phyloP scores from a whole-genome alignment of 805 yeast genomes.

The Candida khao-thaluensis region DNA sequence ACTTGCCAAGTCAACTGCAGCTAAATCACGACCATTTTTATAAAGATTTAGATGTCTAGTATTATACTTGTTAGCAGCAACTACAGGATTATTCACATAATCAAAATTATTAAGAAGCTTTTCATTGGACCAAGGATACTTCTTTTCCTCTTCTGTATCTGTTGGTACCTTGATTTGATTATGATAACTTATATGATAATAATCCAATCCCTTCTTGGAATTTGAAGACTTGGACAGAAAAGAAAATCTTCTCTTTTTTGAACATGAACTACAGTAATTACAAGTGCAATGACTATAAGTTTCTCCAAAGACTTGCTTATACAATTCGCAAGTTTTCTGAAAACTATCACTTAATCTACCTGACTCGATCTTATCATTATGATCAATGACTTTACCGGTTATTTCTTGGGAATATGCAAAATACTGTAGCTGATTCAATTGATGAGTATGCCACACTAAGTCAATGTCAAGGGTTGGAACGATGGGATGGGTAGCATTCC shows the following conservation, averaged over 20 bases:
- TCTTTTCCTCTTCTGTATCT: background rate
- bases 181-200: conserved; percentile 4
- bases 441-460: conserved; percentile 12
- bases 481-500: conserved; percentile 4
- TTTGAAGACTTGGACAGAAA: background rate
- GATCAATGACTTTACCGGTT: conserved; percentile 11
- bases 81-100: background rate
- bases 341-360: conserved; percentile 18
- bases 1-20: conserved; percentile 2
- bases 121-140: background rate
- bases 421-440: conserved; percentile 2
- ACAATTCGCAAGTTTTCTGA: conserved; percentile 14
- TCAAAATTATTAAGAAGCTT: background rate
- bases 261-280: background rate
- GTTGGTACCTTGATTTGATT: conserved; percentile 1
- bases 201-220: background rate
- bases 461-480: conserved; percentile 11
- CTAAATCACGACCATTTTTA: background rate
- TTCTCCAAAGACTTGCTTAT: background rate
- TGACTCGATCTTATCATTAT: conserved; percentile 26
- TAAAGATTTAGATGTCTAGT: background rate
- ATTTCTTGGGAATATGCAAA: conserved; percentile 2
- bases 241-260: background rate
- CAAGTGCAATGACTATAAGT: conserved; percentile 3
- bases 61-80: background rate